phyloP scores from a whole-genome alignment of 352 stramenopile species.

The Phytophthora pluvialis region DNA sequence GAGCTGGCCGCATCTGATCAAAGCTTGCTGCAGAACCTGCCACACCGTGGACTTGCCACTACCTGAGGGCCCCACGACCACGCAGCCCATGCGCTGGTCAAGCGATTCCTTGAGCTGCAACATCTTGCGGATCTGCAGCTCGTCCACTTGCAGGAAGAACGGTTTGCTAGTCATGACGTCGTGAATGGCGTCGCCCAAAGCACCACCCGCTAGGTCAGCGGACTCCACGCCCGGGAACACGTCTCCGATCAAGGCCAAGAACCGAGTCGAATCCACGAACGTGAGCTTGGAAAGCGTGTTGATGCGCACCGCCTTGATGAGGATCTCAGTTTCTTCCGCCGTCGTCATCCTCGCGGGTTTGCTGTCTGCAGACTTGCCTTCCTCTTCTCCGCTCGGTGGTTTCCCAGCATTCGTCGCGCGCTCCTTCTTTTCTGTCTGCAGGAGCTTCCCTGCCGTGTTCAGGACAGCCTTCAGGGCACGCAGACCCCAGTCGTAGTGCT shows the following conservation, averaged over 20 bases:
- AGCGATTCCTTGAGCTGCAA: constrained; percentile 95
- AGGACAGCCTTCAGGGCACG: constrained; percentile 95
- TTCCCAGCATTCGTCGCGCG: constrained; percentile 28
- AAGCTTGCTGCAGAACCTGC: constrained; percentile 90
- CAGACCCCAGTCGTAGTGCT: constrained; percentile 96
- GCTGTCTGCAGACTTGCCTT: constrained; percentile 23
- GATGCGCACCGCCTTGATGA: constrained; percentile 96
- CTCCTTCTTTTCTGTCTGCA: constrained; percentile 85
- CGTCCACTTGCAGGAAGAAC: constrained; percentile 89
- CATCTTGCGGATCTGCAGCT: constrained; percentile 95
- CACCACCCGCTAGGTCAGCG: constrained; percentile 81
- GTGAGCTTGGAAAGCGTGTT: constrained; percentile 97
- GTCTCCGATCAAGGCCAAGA: constrained; percentile 93
- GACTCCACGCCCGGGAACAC: constrained; percentile 92
- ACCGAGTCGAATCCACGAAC: constrained; percentile 90
- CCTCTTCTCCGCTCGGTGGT: constrained; percentile 20
- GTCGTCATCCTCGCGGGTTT: constrained; percentile 53
- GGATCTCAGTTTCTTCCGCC: constrained; percentile 88
- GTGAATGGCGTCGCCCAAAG: constrained; percentile 85
- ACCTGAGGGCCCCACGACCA: constrained; percentile 93
- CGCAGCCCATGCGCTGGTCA: constrained; percentile 95
- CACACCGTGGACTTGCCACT: constrained; percentile 96
- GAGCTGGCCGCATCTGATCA: constrained; percentile 82
- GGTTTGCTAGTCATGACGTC: constrained; percentile 91
- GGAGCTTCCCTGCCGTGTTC: constrained; percentile 93